phyloP scores from a whole-genome alignment of 208 protist species.

The Porcisia deanei region DNA sequence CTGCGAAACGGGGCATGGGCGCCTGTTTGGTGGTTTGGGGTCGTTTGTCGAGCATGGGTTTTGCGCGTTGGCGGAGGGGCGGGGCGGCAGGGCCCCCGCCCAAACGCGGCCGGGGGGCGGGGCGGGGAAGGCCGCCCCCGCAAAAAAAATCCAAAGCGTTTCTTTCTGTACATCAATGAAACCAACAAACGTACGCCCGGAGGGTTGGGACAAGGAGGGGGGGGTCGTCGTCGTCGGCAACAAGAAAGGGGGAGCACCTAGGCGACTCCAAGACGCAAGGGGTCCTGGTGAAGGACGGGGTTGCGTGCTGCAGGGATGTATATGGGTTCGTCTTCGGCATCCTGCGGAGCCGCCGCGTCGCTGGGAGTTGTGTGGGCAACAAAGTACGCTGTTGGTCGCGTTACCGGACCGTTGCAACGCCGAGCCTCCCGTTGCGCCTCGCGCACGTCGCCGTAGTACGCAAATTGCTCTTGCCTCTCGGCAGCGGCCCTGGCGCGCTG shows the following conservation, averaged over 20 bases:
- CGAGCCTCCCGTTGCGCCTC: slow-evolving; percentile 19
- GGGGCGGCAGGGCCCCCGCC: too few species aligned
- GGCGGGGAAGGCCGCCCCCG: too few species aligned
- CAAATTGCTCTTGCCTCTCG: slow-evolving; percentile 39
- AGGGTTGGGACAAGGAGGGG: background rate
- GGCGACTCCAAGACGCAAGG: background rate
- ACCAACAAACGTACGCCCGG: too few species aligned
- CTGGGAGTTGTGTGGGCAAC: background rate
- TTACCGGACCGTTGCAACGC: slow-evolving; percentile 15
- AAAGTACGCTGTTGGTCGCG: slow-evolving; percentile 22
- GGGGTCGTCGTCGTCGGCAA: background rate
- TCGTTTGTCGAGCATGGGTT: too few species aligned
- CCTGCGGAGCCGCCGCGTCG: background rate
- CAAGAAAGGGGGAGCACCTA: background rate
- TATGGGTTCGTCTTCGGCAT: slow-evolving; percentile 15
- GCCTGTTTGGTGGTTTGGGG: too few species aligned
- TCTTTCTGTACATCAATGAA: too few species aligned
- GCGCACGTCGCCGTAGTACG: slow-evolving; percentile 39
- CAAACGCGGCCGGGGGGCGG: too few species aligned
- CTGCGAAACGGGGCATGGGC: too few species aligned
- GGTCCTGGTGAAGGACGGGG: slow-evolving; percentile 6
- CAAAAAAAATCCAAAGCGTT: too few species aligned
- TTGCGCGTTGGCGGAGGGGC: too few species aligned
- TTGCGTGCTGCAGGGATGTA: slow-evolving; percentile 19
- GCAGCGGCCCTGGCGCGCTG: slow-evolving; percentile 27